phyloP scores from a whole-genome alignment of 163 green algal genomes.

The Scenedesmus sp. region DNA sequence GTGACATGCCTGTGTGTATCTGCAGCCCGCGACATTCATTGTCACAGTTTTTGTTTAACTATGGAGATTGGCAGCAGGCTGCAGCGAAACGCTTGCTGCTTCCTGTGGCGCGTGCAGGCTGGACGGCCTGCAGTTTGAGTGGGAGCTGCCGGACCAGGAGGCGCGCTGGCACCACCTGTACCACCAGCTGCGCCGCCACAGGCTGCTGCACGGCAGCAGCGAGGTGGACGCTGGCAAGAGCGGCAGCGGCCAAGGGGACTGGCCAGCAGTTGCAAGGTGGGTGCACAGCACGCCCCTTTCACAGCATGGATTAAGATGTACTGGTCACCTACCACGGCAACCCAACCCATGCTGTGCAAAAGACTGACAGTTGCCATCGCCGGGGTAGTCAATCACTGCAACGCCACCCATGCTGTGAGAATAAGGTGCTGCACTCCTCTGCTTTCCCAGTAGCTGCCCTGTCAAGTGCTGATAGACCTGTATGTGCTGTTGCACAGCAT shows the following conservation, averaged over 20 bases:
- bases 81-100: neutral
- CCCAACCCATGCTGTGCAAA: too few relatives aligned
- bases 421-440: neutral
- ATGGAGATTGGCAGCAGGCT: neutral
- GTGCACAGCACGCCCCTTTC: neutral
- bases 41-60: too few relatives aligned
- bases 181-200: slow-evolving; percentile 56
- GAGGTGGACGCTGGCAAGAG: neutral
- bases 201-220: slow-evolving; percentile 49
- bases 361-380: too few relatives aligned
- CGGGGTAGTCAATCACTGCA: too few relatives aligned
- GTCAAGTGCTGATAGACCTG: too few relatives aligned
- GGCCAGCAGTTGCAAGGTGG: slow-evolving; percentile 33
- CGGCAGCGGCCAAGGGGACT: slow-evolving; percentile 20
- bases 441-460: neutral
- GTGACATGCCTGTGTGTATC: neutral
- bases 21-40: too few relatives aligned
- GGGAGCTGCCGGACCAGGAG: slow-evolving; percentile 49
- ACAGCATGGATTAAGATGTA: neutral
- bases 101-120: slow-evolving; percentile 17
- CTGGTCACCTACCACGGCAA: neutral
- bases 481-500: neutral
- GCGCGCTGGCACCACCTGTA: slow-evolving; percentile 59
- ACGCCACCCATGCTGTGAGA: too few relatives aligned
- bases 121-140: slow-evolving; percentile 56